These are phyloP conservation scores for Suhomyces tanzawaensis DNA, from an alignment of 805 yeast species.

Conservation along the genomic window DNA sequence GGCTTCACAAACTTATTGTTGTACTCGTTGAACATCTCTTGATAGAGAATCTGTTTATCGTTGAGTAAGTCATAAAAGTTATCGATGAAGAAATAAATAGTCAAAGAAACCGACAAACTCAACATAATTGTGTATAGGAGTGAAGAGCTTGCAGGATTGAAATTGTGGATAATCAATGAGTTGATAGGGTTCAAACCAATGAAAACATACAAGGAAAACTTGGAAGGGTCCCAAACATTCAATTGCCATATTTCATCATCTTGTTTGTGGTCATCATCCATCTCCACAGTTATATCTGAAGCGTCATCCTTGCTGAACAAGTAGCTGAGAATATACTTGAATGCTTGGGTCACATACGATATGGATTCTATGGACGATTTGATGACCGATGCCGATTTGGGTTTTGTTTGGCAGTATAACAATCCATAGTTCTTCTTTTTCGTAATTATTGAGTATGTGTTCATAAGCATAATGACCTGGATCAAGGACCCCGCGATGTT, in stretches of 20 bases:
- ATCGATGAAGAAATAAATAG: constrained; percentile 38
- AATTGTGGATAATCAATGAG: constrained; percentile 36
- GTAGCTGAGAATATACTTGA: constrained; percentile 4
- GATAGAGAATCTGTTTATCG: constrained; percentile 59
- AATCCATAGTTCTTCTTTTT: constrained; percentile 31
- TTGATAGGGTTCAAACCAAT: constrained; percentile 61
- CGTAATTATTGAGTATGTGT: constrained; percentile 12
- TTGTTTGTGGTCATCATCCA: constrained; percentile 16
- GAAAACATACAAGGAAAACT: constrained; percentile 50
- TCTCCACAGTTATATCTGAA: constrained; percentile 1
- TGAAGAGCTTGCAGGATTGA: constrained; percentile 13
- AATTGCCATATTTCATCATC: constrained; percentile 49
- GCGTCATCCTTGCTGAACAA: constrained; percentile 10
- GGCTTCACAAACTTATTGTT: constrained; percentile 63
- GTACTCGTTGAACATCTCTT: constrained; percentile 63
- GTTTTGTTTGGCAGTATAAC: constrained; percentile 27
- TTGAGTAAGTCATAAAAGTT: constrained; percentile 47
- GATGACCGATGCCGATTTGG: constrained; percentile 23
- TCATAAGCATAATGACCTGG: constrained; percentile 6
- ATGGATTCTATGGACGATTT: constrained; percentile 9
- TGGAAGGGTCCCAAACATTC: constrained; percentile 65
- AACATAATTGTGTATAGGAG: constrained; percentile 19
- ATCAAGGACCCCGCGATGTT: constrained; percentile 10
- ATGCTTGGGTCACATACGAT: constrained; percentile 4
- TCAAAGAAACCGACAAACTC: constrained; percentile 5